A percentile compares a stretch with the other conserved stretches of the same genome.
Conservation (phyloP, 441 rosid genomes). For the Erysimum cheiri region DNA sequence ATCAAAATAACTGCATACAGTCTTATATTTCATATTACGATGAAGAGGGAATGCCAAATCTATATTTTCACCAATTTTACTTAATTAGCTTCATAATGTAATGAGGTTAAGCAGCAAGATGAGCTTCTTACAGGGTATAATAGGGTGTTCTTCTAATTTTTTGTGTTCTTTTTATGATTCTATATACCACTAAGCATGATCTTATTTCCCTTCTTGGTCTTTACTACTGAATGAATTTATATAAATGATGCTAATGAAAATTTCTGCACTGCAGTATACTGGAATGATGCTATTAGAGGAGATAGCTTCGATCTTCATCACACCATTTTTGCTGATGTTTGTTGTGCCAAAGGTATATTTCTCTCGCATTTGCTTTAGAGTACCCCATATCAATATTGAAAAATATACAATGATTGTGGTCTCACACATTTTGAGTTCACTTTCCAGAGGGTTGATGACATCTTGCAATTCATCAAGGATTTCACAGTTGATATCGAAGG, state of each 20-base stretch:
- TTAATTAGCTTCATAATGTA: not conserved
- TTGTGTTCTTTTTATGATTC: not conserved
- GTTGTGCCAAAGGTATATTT: constrained; percentile 81
- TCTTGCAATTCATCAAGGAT: constrained; percentile 82
- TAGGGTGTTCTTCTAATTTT: not conserved
- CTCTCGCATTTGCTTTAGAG: constrained; percentile 7
- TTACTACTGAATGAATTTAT: not conserved
- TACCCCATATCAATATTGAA: constrained; percentile 14
- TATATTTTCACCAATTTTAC: not conserved
- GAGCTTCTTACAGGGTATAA: not conserved
- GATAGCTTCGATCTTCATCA: constrained; percentile 95
- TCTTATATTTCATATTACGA: not conserved
- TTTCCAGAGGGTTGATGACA: constrained; percentile 93
- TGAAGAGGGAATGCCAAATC: constrained; percentile 2
- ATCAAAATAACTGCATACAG: not conserved
- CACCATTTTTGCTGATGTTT: constrained; percentile 88
- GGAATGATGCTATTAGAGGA: constrained; percentile 98
- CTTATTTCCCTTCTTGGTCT: constrained; percentile 1
- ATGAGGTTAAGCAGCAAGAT: not conserved
- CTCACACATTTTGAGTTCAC: constrained; percentile 36
- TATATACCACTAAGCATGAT: not conserved
- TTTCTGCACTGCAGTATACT: constrained; percentile 70
- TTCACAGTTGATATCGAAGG: constrained; percentile 91
- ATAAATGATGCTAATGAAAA: constrained; percentile 2
- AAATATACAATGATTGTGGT: constrained; percentile 2